Percentiles rank a stretch among this genome's conserved stretches.
Evolutionary conservation across 2,329 filamentous ascomycete genomes (phyloP).

Genomic region (Phialophora chinensis): DNA sequence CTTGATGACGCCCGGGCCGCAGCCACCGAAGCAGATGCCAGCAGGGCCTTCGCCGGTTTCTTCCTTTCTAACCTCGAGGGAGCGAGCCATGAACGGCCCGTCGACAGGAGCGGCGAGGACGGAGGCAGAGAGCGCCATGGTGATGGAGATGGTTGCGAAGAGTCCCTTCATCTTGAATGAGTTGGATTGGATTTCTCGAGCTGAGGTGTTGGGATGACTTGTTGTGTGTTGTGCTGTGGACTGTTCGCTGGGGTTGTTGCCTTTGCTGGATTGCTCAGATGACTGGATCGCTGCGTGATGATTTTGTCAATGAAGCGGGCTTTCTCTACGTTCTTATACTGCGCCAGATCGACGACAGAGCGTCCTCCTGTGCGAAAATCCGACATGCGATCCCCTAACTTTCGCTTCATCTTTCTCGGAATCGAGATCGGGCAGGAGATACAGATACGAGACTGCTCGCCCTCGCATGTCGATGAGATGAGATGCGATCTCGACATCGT

Average conservation of each 20-base stretch:
- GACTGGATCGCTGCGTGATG: background rate
- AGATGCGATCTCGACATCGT: background rate
- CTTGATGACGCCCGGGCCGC: slow-evolving; percentile 7
- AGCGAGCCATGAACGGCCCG: slow-evolving; percentile 6
- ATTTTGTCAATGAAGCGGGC: background rate
- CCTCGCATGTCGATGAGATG: background rate
- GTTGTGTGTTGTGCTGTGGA: background rate
- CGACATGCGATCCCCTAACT: background rate
- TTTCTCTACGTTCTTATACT: background rate
- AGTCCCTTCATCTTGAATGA: slow-evolving; percentile 10
- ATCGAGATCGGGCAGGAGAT: background rate
- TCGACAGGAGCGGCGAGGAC: slow-evolving; percentile 2
- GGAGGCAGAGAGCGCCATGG: slow-evolving; percentile 6
- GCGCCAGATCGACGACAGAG: background rate
- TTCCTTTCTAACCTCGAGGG: background rate
- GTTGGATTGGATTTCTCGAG: background rate
- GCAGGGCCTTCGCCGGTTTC: slow-evolving; percentile 6
- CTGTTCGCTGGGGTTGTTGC: background rate
- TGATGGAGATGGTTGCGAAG: background rate
- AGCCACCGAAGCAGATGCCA: slow-evolving; percentile 3
- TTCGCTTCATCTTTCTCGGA: background rate
- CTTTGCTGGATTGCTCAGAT: background rate
- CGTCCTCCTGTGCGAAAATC: background rate
- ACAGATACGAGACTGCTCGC: background rate
- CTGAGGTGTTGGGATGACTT: background rate